Evolutionary conservation across 371 early-diverging fungal genomes (phyloP).

Genomic region (Mortierella sp.): DNA sequence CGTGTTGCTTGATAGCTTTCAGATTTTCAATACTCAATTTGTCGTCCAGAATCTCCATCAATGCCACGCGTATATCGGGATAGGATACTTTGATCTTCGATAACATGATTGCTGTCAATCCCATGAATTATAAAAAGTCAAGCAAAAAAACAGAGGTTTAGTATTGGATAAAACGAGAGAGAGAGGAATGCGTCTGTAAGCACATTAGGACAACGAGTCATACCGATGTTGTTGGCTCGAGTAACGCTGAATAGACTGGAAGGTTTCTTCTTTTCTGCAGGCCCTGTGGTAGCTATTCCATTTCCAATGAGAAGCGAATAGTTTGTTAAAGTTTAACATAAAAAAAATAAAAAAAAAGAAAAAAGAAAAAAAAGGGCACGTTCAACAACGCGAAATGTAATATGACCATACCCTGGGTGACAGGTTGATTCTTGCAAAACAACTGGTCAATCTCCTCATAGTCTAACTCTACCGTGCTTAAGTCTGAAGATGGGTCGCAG

Average conservation of each 20-base stretch:
- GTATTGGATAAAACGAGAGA: neutral
- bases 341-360: no score
- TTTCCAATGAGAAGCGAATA: no score
- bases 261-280: constrained; percentile 57
- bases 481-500: constrained; percentile 46
- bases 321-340: no score
- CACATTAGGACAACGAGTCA: neutral
- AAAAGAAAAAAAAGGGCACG: no score
- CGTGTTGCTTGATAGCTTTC: constrained; percentile 69
- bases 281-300: constrained; percentile 4
- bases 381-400: no score
- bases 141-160: neutral
- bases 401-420: constrained; percentile 16
- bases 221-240: constrained; percentile 75
- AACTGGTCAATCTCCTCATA: constrained; percentile 51
- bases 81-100: constrained; percentile 74
- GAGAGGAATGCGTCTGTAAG: neutral
- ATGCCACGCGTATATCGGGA: constrained; percentile 74
- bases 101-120: constrained; percentile 80
- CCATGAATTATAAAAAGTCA: no score
- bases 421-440: constrained; percentile 48
- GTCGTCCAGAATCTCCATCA: constrained; percentile 74
- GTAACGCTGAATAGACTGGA: constrained; percentile 72
- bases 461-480: constrained; percentile 36
- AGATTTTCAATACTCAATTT: constrained; percentile 69